These are phyloP conservation scores for Eimeria necatrix DNA, from an alignment of 169 alveolate species.

Conservation along the genomic window DNA sequence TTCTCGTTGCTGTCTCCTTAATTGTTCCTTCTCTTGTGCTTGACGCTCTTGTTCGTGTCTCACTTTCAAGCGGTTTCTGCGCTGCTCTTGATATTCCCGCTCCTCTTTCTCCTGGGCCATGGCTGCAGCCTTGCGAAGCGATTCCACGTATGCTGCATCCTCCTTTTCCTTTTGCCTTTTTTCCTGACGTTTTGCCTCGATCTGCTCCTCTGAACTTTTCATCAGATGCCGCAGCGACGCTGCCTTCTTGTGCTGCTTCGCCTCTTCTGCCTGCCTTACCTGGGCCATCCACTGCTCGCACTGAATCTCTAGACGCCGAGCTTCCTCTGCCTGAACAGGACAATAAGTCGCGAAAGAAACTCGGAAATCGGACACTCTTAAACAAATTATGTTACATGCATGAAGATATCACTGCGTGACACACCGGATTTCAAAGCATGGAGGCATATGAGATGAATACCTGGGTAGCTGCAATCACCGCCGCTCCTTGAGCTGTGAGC, in stretches of 20 bases:
- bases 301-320: conserved; percentile 19
- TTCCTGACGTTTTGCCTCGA: conserved; percentile 39
- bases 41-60: conserved; percentile 59
- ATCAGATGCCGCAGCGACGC: conserved; percentile 46
- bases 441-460: not conserved
- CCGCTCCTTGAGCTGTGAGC: conserved; percentile 65
- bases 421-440: too few species aligned
- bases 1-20: conserved; percentile 40
- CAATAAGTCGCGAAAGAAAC: not conserved
- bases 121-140: conserved; percentile 30
- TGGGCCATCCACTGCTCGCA: conserved; percentile 32
- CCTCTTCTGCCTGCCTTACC: conserved; percentile 61
- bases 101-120: conserved; percentile 56
- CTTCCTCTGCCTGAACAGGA: conserved; percentile 38
- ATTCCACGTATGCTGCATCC: conserved; percentile 48
- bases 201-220: conserved; percentile 41
- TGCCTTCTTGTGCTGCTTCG: not conserved
- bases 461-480: conserved; percentile 52
- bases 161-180: not conserved
- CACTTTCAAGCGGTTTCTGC: conserved; percentile 4
- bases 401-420: not conserved
- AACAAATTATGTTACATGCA: not conserved
- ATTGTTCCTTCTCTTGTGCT: conserved; percentile 36
- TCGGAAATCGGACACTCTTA: not conserved
- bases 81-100: conserved; percentile 43